Conservation (phyloP, 2,329 filamentous ascomycete genomes). For the Xylaria sp. region DNA sequence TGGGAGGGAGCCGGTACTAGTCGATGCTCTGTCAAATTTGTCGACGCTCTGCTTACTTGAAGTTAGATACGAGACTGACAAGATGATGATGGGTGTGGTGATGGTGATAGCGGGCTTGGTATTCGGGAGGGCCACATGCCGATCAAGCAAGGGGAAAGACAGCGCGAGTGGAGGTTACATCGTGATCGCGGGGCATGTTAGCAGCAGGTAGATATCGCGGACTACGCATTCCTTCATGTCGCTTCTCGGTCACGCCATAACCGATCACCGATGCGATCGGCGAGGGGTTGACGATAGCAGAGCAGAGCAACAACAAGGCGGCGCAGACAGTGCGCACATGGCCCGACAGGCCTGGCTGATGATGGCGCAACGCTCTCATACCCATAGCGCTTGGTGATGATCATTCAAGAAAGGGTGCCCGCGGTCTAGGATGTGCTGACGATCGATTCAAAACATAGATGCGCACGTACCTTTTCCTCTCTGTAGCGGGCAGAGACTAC, state of each 20-base stretch:
- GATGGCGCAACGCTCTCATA: not conserved
- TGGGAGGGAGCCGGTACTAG: slow-evolving; percentile 36
- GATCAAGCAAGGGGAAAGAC: not conserved
- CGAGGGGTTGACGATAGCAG: not conserved
- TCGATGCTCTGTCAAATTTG: slow-evolving; percentile 33
- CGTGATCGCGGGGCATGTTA: not conserved
- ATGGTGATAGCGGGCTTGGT: not conserved
- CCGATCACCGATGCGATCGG: not conserved
- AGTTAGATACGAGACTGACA: slow-evolving; percentile 31
- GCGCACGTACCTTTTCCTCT: not conserved
- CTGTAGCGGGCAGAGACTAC: not conserved
- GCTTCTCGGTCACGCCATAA: not conserved
- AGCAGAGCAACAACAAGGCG: not conserved
- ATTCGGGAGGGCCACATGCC: not conserved
- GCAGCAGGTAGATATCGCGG: not conserved
- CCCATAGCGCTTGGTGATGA: not conserved
- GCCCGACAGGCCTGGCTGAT: not conserved
- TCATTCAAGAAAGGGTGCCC: not conserved
- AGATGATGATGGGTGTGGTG: slow-evolving; percentile 6
- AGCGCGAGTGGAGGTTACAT: not conserved
- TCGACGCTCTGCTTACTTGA: slow-evolving; percentile 26
- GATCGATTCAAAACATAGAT: not conserved
- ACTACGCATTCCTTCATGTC: not conserved
- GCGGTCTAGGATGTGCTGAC: not conserved
- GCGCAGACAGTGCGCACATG: not conserved